These are phyloP conservation scores for Microthyrium microscopicum DNA, from an alignment of 2,329 filamentous ascomycete species.

Conservation along the genomic window DNA sequence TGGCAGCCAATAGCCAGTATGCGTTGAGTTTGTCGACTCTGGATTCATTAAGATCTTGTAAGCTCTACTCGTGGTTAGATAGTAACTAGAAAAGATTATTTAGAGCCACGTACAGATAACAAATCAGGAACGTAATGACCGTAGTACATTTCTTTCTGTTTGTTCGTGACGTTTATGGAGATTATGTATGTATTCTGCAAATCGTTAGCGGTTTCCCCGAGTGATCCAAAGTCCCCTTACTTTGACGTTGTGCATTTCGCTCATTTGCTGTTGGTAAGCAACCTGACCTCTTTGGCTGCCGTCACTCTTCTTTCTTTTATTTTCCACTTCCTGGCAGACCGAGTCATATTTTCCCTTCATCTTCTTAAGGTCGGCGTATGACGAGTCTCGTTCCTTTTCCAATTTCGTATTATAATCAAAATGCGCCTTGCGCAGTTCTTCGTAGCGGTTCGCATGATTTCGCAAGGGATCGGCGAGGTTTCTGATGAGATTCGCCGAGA, in stretches of 20 bases:
- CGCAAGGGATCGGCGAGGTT: conserved; percentile 81
- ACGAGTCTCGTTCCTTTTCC: conserved; percentile 72
- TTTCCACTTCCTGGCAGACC: conserved; percentile 87
- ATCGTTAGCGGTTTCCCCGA: conserved; percentile 13
- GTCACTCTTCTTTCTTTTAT: conserved; percentile 85
- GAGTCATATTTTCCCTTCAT: conserved; percentile 85
- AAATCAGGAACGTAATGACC: conserved; percentile 92
- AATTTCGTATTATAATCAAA: conserved; percentile 76
- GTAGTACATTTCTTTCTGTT: conserved; percentile 94
- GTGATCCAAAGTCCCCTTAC: conserved; percentile 11
- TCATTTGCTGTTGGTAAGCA: conserved; percentile 78
- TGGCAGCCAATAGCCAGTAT: conserved; percentile 66
- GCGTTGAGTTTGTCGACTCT: conserved; percentile 68
- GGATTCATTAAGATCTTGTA: conserved; percentile 89
- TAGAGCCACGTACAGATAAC: conserved; percentile 48
- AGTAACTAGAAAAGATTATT: neutral
- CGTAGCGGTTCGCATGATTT: conserved; percentile 55
- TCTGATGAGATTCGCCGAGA: conserved; percentile 57
- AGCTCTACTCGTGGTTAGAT: conserved; percentile 26
- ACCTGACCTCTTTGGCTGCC: conserved; percentile 77
- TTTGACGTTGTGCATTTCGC: conserved; percentile 94
- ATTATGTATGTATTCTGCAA: conserved; percentile 81
- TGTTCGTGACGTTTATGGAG: conserved; percentile 89
- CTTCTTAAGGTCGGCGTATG: conserved; percentile 76
- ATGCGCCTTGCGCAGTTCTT: conserved; percentile 85